Percentiles rank a stretch among this genome's conserved stretches.
Conservation (phyloP, 495 filamentous ascomycete genomes). For the Aspergillus baeticus region DNA sequence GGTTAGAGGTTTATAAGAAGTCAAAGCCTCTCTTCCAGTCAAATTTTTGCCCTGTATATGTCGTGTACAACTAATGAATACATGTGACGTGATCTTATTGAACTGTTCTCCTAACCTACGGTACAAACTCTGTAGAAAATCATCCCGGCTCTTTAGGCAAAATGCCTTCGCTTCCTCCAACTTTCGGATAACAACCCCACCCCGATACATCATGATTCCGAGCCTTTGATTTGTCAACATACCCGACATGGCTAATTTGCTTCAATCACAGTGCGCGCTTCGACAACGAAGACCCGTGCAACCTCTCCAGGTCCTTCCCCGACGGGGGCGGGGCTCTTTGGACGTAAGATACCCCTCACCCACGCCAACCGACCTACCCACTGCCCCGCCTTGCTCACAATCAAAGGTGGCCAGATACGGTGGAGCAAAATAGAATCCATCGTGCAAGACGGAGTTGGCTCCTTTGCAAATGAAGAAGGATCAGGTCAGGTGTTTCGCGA, state of each 20-base stretch:
- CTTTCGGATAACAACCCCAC: not conserved
- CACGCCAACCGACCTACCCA: not conserved
- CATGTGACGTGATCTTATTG: too few relatives aligned
- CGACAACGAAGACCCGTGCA: too few relatives aligned
- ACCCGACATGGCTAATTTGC: constrained; percentile 10
- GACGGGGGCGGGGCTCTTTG: not conserved
- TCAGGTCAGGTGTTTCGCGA: too few relatives aligned
- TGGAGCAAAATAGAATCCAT: not conserved
- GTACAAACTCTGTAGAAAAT: not conserved
- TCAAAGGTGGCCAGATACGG: constrained; percentile 6
- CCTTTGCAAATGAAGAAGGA: constrained; percentile 11
- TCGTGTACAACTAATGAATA: too few relatives aligned
- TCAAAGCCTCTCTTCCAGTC: too few relatives aligned
- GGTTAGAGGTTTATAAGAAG: too few relatives aligned
- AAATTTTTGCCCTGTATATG: too few relatives aligned
- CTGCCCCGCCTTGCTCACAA: constrained; percentile 13
- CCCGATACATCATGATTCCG: not conserved
- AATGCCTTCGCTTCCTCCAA: not conserved
- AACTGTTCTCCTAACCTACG: too few relatives aligned
- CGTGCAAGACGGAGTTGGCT: constrained; percentile 17
- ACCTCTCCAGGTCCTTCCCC: not conserved
- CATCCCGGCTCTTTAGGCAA: not conserved
- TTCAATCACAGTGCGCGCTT: constrained; percentile 11
- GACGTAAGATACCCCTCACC: not conserved
- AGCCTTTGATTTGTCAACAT: constrained; percentile 3